Percentiles rank a stretch among this genome's conserved stretches.
phyloP scores from a whole-genome alignment of 139 green algal species.

The Chloropicon primus region DNA sequence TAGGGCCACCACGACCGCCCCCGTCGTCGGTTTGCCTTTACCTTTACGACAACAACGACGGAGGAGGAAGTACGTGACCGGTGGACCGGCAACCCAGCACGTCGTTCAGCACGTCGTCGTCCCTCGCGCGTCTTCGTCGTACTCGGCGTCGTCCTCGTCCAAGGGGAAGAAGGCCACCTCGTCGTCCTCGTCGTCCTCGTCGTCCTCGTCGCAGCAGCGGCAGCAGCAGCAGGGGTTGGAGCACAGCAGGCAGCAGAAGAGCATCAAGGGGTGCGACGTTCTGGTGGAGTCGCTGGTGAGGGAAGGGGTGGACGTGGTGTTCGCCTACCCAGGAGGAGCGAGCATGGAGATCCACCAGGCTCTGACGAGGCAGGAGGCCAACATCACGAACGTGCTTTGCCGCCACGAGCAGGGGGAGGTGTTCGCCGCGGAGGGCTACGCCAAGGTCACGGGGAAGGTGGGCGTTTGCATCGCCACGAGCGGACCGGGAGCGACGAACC shows the following conservation, averaged over 20 bases:
- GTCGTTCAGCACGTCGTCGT: background rate
- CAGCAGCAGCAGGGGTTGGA: background rate
- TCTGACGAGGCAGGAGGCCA: constrained; percentile 66
- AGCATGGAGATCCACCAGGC: constrained; percentile 99
- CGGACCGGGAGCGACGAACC: constrained; percentile 93
- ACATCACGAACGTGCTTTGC: constrained; percentile 90
- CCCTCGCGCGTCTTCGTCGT: background rate
- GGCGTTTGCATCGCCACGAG: constrained; percentile 98
- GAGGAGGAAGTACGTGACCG: too few species aligned
- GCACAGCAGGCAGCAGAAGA: background rate
- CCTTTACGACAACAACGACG: too few species aligned
- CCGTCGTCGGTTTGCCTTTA: too few species aligned
- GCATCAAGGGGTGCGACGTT: constrained; percentile 85
- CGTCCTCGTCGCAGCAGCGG: background rate
- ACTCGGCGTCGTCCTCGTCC: background rate
- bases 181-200: background rate
- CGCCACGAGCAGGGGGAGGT: constrained; percentile 98
- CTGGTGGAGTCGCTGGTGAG: constrained; percentile 89
- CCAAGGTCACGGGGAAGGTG: constrained; percentile 86
- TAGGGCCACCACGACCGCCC: too few species aligned
- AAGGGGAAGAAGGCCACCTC: background rate
- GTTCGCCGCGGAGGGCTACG: constrained; percentile 98
- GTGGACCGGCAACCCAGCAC: background rate
- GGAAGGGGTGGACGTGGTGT: constrained; percentile 70
- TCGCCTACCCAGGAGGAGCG: constrained; percentile 78